Evolutionary conservation across 2,329 filamentous ascomycete genomes (phyloP).

Genomic region (Clarireedia sp.): DNA sequence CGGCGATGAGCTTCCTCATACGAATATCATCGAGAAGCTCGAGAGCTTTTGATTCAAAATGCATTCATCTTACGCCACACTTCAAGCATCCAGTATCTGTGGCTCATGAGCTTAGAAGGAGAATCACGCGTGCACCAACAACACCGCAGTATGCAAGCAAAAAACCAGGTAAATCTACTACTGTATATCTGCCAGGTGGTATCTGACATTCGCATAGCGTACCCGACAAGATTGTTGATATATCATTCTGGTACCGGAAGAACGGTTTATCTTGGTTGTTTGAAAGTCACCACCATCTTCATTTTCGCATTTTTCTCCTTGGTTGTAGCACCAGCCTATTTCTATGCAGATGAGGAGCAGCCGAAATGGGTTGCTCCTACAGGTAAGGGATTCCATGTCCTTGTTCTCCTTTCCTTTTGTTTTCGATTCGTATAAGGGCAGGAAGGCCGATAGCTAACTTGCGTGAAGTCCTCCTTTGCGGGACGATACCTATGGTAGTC

Average conservation of each 20-base stretch:
- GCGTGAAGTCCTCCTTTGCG: slow-evolving; percentile 46
- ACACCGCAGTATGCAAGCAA: slow-evolving; percentile 9
- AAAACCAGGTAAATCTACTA: not conserved
- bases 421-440: not conserved
- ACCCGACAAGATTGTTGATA: slow-evolving; percentile 55
- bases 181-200: not conserved
- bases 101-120: not conserved
- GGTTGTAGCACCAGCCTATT: slow-evolving; percentile 44
- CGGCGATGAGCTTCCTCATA: not conserved
- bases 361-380: slow-evolving; percentile 22
- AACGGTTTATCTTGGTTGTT: slow-evolving; percentile 58
- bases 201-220: slow-evolving; percentile 30
- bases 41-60: not conserved
- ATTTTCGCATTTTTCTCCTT: slow-evolving; percentile 58
- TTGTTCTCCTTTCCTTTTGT: not conserved
- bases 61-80: not conserved
- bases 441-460: slow-evolving; percentile 2
- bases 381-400: slow-evolving; percentile 15
- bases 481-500: slow-evolving; percentile 56
- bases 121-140: not conserved
- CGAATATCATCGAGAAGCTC: not conserved
- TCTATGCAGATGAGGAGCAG: slow-evolving; percentile 21
- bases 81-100: not conserved
- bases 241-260: slow-evolving; percentile 66
- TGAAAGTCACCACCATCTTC: slow-evolving; percentile 66